Conservation (phyloP, 331 rosid genomes). For the Malus hybrid region DNA sequence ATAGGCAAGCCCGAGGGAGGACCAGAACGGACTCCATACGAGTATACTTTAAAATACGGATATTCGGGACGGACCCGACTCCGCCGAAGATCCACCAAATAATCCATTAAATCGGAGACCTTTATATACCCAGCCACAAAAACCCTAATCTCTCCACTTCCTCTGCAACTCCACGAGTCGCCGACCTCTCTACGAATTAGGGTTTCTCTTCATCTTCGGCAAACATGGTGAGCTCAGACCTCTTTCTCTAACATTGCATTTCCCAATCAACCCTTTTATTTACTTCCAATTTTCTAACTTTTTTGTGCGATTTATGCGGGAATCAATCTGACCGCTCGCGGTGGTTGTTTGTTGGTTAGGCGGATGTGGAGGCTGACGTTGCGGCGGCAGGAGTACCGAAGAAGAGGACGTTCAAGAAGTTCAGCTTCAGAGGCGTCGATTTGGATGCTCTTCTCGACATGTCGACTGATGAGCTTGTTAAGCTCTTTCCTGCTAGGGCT, state of each 20-base stretch:
- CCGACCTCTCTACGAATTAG: not conserved
- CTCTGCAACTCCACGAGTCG: not conserved
- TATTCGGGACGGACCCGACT: not conserved
- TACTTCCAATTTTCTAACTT: not conserved
- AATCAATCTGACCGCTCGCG: not conserved
- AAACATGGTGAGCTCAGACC: constrained; percentile 1
- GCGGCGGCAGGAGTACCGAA: constrained; percentile 37
- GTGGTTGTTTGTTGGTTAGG: constrained; percentile 17
- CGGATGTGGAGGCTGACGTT: constrained; percentile 46
- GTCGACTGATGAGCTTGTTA: constrained; percentile 60
- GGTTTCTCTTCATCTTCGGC: not conserved
- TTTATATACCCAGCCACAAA: not conserved
- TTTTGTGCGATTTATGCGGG: not conserved
- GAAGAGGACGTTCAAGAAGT: constrained; percentile 68
- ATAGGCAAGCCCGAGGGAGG: not conserved
- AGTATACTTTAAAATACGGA: not conserved
- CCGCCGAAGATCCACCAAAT: not conserved
- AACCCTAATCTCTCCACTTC: constrained; percentile 8
- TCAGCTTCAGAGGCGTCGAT: constrained; percentile 54
- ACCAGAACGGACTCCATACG: not conserved
- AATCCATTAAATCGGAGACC: not conserved
- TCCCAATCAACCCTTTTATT: not conserved
- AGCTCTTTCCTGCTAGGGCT: constrained; percentile 50
- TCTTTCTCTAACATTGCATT: not conserved
- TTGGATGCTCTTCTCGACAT: constrained; percentile 55